phyloP scores from a whole-genome alignment of 1,284 basidiomycete genomes.

The Tilletia indica region DNA sequence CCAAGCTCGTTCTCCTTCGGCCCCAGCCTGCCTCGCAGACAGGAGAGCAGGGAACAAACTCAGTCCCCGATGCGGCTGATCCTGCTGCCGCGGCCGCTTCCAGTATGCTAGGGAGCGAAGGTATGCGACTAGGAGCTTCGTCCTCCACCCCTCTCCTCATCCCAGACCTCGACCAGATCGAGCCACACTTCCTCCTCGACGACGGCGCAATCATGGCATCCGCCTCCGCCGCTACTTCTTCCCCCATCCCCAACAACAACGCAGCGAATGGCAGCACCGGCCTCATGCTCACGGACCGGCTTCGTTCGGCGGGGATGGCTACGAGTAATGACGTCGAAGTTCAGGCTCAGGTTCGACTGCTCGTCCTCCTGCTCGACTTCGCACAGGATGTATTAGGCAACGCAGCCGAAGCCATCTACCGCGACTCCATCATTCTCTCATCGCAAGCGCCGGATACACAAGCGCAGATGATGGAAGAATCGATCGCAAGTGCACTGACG shows the following conservation, averaged over 20 bases:
- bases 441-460: background rate
- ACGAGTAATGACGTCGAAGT: conserved; percentile 62
- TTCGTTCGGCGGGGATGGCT: conserved; percentile 59
- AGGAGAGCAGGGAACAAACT: conserved; percentile 60
- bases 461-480: background rate
- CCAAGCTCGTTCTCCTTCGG: conserved; percentile 65
- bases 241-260: background rate
- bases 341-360: conserved; percentile 76
- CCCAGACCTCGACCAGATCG: background rate
- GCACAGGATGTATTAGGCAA: conserved; percentile 71
- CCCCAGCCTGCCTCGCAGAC: conserved; percentile 10
- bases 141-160: background rate
- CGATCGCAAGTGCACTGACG: conserved; percentile 10
- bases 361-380: conserved; percentile 86
- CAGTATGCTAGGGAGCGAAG: conserved; percentile 7
- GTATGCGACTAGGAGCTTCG: conserved; percentile 9
- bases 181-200: conserved; percentile 9
- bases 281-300: background rate
- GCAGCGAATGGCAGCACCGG: too few relatives aligned
- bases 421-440: conserved; percentile 4
- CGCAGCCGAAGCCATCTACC: conserved; percentile 5
- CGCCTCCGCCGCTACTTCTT: background rate
- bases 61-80: conserved; percentile 56
- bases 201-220: background rate
- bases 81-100: conserved; percentile 62